These are phyloP conservation scores for Spencermartinsiella ligniputridi DNA, from an alignment of 1,139 yeast species.

Conservation along the genomic window DNA sequence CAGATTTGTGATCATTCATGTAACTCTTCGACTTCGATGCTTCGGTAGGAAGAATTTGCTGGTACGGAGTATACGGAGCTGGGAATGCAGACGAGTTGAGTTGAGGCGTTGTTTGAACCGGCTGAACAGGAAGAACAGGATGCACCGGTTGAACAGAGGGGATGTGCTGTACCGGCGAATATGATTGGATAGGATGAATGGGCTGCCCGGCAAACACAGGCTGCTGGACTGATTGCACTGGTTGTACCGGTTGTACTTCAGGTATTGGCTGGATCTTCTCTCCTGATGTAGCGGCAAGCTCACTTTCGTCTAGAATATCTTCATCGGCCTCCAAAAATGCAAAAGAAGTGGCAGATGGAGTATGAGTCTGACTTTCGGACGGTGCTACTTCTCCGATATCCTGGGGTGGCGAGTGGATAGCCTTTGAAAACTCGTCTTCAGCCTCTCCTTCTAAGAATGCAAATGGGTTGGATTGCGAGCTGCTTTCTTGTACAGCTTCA, in stretches of 20 bases:
- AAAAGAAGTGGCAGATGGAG: slow-evolving; percentile 21
- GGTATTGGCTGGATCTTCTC: no score
- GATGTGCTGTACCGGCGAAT: not conserved
- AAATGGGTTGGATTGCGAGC: not conserved
- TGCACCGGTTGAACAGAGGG: no score
- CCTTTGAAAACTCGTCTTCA: not conserved
- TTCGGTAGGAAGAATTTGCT: slow-evolving; percentile 10
- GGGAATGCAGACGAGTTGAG: slow-evolving; percentile 5
- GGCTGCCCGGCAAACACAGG: no score
- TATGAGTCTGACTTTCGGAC: not conserved
- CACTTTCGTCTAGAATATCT: slow-evolving; percentile 23
- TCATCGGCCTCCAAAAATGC: slow-evolving; percentile 48
- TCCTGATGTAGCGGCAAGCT: slow-evolving; percentile 5
- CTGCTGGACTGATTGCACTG: not conserved
- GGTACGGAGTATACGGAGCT: slow-evolving; percentile 10
- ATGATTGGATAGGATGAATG: no score
- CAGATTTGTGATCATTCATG: slow-evolving; percentile 10
- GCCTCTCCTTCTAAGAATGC: not conserved
- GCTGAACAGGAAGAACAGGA: no score
- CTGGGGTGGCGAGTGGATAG: not conserved
- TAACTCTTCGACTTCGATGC: slow-evolving; percentile 11
- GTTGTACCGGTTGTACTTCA: not conserved
- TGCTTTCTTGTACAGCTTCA: not conserved
- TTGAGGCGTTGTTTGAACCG: slow-evolving; percentile 8
- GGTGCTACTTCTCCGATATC: not conserved